These are phyloP conservation scores for Ophiocordyceps sinensis DNA, from an alignment of 2,329 filamentous ascomycete genomes.

Conservation along the genomic window DNA sequence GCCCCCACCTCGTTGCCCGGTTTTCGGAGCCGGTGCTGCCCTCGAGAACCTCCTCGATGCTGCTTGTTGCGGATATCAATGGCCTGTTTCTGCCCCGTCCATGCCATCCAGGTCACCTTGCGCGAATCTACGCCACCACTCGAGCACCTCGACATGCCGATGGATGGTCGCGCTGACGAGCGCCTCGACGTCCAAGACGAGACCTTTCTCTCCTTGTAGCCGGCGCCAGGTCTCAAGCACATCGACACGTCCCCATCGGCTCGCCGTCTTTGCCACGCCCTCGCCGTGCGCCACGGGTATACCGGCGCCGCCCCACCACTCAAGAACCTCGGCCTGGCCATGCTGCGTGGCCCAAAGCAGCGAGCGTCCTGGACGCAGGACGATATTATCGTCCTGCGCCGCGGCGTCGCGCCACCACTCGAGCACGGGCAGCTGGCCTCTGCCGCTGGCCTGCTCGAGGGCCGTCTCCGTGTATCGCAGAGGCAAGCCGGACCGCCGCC, in stretches of 20 bases:
- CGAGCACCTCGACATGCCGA: conserved; percentile 68
- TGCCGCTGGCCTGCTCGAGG: conserved; percentile 73
- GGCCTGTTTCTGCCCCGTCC: conserved; percentile 41
- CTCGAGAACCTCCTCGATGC: conserved; percentile 88
- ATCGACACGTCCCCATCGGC: conserved; percentile 68
- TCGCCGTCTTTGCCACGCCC: conserved; percentile 70
- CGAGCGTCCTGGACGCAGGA: conserved; percentile 69
- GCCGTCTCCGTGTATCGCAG: conserved; percentile 78
- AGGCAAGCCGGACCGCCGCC: conserved; percentile 57
- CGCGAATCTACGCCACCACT: conserved; percentile 77
- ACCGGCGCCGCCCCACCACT: conserved; percentile 77
- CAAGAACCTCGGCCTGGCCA: conserved; percentile 61
- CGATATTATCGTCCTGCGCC: conserved; percentile 39
- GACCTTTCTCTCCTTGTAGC: conserved; percentile 46
- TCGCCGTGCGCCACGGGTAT: conserved; percentile 71
- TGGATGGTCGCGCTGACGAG: conserved; percentile 79
- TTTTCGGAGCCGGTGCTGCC: conserved; percentile 63
- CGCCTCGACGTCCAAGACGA: conserved; percentile 72
- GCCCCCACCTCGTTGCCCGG: conserved; percentile 73
- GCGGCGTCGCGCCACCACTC: conserved; percentile 83
- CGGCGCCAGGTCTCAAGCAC: conserved; percentile 71
- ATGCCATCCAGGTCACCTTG: conserved; percentile 38
- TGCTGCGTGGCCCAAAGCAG: conserved; percentile 74
- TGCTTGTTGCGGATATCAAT: conserved; percentile 92
- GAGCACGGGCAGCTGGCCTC: conserved; percentile 72